Evolutionary conservation across 1,284 basidiomycete species (phyloP), one percentile per base, ranked within the genome.

Genomic region (Gomphus bonarii): DNA sequence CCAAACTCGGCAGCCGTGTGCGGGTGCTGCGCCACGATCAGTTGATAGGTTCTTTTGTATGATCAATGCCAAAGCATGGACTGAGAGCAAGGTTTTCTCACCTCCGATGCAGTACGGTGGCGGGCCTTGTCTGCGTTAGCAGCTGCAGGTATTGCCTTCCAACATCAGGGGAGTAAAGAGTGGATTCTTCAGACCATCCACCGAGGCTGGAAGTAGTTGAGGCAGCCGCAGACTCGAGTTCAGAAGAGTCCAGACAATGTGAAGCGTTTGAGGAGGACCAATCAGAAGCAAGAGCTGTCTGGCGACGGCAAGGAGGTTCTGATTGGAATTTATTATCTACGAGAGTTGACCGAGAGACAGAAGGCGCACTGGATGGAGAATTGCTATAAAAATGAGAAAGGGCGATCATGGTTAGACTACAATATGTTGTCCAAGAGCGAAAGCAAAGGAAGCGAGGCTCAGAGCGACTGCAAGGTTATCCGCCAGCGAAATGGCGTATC

Each of bases 11-110:
- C 87, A 40, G 87, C 83, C 59, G 78, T 77, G 61, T 80, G 74
- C 20, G 91, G 91, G 59, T 91, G 83, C 66, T 94, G 91, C 43
- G 92, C 76, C 59, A 91, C 79, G 66, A 87, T 81, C 10, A 91
- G 78, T 51, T 82, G 77, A 67, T 90, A 91, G 1, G 80, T 75
- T 70, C 85, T 88, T 3, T 44, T n/a, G 22, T 22, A 36, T 22
- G 22, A 25, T 31, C 20, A 48, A 40, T 30, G 31, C 44, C 20
- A 54, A 46, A 28, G n/a, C 30, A 28, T 43, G 46, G 28, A 11
- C 9, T n/a, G 14, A 35, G 43, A 14, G 16, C 28, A 38, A 43
- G 40, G 25, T 25, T 42, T n/a, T 40, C 52, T 40, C 22, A 30
- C 52, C 38, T 30, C 22, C 38, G 52, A 25, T 42, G 52, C 25